Base-by-base conservation (phyloP, 2,329 filamentous ascomycete genomes). In the Neocucurbitaria cava region DNA sequence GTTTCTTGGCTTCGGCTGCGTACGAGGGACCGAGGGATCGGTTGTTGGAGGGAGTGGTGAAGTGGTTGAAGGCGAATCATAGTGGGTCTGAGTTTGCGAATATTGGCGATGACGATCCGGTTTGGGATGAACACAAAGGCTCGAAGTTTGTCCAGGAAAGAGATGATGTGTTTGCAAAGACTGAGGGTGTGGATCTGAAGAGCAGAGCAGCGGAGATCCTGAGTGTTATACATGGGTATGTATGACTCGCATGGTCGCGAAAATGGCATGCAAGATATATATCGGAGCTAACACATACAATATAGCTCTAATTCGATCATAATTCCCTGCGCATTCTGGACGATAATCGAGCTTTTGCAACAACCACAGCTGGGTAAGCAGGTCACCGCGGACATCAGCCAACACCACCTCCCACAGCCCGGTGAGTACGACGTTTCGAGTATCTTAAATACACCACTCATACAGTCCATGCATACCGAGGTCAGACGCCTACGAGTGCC, bases 401-500 rank as follows among this genome's bases (percentile, higher is more conserved):
- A 53, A 28, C 44, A 62, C 8, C 51, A 50, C 18, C 49, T 62
- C 2, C 26, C 61, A 11, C 49, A 49, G 15, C 33, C 49, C 4
- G 44, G 46, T 6, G 39, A 55, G 3, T 67, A 63, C 40, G 63
- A 71, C 50, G 45, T 72, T 3, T 26, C 38, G 0, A 36, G 49
- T 3, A 51, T 73, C 15, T 28, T 43, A 3, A 21, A 56, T 3
- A 28, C 57, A 7, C 67, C 69, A 3, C 49, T 72, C 10, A 17
- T 73, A 1, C 56, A 66, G 28, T 73, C 71, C 1, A 20, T 73
- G 15, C 58, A 63, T 8, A 57, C 59, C 13, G 71, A 74, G 44
- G 55, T 67, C 7, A 46, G 47, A 9, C 66, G 71, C 3, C 41
- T 73, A 3, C 64, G 68, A 1, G 53, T 56, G 17, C 58, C 64